Evolutionary conservation across 139 green algal genomes (phyloP).

Genomic region (Tetratostichococcus sp.): DNA sequence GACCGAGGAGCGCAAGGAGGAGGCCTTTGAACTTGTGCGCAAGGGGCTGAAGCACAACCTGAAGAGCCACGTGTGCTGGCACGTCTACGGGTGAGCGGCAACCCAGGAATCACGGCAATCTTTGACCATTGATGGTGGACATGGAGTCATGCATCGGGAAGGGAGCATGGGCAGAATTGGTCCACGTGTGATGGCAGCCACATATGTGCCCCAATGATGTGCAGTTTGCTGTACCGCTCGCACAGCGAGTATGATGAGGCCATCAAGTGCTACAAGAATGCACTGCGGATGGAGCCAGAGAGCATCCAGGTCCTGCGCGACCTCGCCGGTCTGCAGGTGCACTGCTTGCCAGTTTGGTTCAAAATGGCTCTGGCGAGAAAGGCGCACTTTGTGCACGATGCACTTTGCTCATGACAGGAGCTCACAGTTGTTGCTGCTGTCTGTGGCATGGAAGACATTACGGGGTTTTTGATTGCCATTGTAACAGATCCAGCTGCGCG

Average conservation of each 20-base stretch:
- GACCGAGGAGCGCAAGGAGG: slow-evolving; percentile 65
- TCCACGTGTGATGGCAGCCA: too few species aligned
- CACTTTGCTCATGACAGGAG: too few species aligned
- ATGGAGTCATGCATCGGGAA: too few species aligned
- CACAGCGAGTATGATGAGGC: slow-evolving; percentile 94
- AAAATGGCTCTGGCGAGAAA: too few species aligned
- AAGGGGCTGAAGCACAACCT: slow-evolving; percentile 85
- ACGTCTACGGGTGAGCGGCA: slow-evolving; percentile 93
- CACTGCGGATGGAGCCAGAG: slow-evolving; percentile 87
- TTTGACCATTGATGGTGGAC: too few species aligned
- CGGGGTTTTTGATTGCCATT: too few species aligned
- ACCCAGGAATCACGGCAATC: too few species aligned
- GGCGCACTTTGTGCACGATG: too few species aligned
- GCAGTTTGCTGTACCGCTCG: slow-evolving; percentile 86
- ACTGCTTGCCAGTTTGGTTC: neutral
- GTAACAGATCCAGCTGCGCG: slow-evolving; percentile 92
- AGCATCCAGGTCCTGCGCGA: slow-evolving; percentile 93
- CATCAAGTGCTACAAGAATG: slow-evolving; percentile 99
- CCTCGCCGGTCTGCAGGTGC: slow-evolving; percentile 80
- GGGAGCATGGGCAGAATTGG: too few species aligned
- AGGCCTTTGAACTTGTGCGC: slow-evolving; percentile 92
- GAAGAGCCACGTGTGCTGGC: slow-evolving; percentile 94
- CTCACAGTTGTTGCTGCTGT: too few species aligned
- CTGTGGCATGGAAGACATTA: too few species aligned
- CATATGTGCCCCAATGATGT: too few species aligned